Evolutionary conservation across 805 yeast species (phyloP).

Genomic region (Suhomyces vadensis): DNA sequence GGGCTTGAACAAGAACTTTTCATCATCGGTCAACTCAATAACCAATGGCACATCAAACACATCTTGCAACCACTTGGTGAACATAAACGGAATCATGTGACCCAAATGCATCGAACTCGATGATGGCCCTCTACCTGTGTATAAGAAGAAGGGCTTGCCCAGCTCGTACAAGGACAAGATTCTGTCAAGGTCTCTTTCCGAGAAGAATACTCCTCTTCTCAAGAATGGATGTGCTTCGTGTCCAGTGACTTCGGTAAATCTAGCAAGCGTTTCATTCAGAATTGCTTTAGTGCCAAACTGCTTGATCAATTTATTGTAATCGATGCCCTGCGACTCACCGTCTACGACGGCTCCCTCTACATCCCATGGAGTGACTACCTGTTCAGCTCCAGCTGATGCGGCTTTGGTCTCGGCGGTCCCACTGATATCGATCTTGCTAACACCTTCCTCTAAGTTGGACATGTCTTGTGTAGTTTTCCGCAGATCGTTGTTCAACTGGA

Average conservation of each 20-base stretch:
- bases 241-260: constrained; percentile 85
- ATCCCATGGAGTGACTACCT: constrained; percentile 88
- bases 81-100: constrained; percentile 91
- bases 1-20: constrained; percentile 91
- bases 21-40: constrained; percentile 94
- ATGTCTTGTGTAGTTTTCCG: constrained; percentile 2
- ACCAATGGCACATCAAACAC: constrained; percentile 96
- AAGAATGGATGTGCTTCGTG: constrained; percentile 87
- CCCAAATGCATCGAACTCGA: constrained; percentile 95
- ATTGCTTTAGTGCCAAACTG: constrained; percentile 86
- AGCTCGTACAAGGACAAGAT: constrained; percentile 89
- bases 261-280: constrained; percentile 63
- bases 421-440: constrained; percentile 9
- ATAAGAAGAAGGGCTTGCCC: constrained; percentile 91
- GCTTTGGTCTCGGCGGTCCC: not conserved
- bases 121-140: constrained; percentile 97
- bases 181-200: constrained; percentile 78
- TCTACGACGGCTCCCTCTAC: constrained; percentile 98
- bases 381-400: constrained; percentile 26
- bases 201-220: constrained; percentile 88
- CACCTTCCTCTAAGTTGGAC: constrained; percentile 13
- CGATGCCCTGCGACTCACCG: constrained; percentile 87
- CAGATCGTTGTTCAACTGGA: no score
- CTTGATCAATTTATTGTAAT: constrained; percentile 81
- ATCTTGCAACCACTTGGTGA: constrained; percentile 97